phyloP scores from a whole-genome alignment of 2,329 filamentous ascomycete genomes.

The Hymenoscyphus albidus region DNA sequence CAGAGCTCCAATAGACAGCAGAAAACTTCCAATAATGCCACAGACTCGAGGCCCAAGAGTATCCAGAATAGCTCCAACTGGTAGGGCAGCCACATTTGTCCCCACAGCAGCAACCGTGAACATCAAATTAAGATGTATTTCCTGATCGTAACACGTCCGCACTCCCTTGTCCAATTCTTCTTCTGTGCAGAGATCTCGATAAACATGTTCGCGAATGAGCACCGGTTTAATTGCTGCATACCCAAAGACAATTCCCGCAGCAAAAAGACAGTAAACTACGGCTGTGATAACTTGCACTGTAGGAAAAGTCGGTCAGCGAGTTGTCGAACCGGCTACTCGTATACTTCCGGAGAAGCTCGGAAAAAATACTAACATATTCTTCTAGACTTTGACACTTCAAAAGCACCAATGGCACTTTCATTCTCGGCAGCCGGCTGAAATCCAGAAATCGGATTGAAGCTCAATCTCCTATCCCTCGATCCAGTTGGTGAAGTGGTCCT shows the following conservation, averaged over 20 bases:
- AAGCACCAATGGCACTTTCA: constrained; percentile 34
- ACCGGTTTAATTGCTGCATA: constrained; percentile 83
- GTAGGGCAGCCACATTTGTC: constrained; percentile 82
- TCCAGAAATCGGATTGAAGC: constrained; percentile 27
- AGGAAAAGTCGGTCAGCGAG: constrained; percentile 10
- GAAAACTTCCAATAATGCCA: constrained; percentile 65
- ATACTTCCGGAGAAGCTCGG: not conserved
- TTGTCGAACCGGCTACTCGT: not conserved
- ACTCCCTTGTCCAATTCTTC: constrained; percentile 47
- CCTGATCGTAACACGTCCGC: constrained; percentile 55
- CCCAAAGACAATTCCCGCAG: constrained; percentile 77
- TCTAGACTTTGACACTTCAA: constrained; percentile 37
- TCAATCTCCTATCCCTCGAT: constrained; percentile 25
- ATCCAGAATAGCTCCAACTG: constrained; percentile 82
- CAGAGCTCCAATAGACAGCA: constrained; percentile 65
- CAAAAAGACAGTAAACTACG: constrained; percentile 70
- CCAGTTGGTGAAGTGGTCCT: constrained; percentile 23
- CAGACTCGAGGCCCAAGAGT: constrained; percentile 74
- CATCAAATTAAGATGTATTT: constrained; percentile 77
- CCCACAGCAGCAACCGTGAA: constrained; percentile 86
- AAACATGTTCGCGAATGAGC: constrained; percentile 69
- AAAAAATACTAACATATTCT: constrained; percentile 32
- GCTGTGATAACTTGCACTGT: constrained; percentile 66
- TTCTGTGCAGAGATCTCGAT: constrained; percentile 58
- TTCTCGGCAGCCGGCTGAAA: constrained; percentile 18